A percentile compares a stretch with the other conserved stretches of the same genome.
phyloP scores from a whole-genome alignment of 1,284 basidiomycete species.

The Ceratobasidium sp. region DNA sequence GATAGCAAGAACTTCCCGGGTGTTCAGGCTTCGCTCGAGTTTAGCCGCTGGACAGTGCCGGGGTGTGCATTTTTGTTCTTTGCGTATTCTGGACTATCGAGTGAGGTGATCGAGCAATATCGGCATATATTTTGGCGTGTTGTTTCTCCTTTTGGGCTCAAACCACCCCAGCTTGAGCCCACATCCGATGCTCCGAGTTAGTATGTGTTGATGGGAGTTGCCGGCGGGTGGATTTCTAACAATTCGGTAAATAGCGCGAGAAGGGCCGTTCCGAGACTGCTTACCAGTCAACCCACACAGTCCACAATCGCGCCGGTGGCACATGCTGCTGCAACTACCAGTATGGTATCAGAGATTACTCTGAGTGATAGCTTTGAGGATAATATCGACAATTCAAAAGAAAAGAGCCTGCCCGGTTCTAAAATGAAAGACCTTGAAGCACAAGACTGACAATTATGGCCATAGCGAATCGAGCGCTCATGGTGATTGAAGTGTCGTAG shows the following conservation, averaged over 20 bases:
- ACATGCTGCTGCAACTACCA: too few relatives aligned
- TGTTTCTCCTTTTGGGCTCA: neutral
- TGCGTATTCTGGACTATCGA: constrained; percentile 37
- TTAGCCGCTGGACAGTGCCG: constrained; percentile 34
- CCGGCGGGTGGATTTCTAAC: too few relatives aligned
- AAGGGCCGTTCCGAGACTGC: too few relatives aligned
- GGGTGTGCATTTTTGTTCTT: constrained; percentile 37
- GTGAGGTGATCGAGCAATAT: constrained; percentile 32
- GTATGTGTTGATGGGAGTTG: too few relatives aligned
- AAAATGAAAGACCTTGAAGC: neutral
- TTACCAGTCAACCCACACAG: too few relatives aligned
- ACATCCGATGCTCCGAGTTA: too few relatives aligned
- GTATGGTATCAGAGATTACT: too few relatives aligned
- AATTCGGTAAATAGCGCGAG: too few relatives aligned
- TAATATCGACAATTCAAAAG: neutral
- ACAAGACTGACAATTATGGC: neutral
- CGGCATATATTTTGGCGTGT: neutral
- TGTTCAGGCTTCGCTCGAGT: neutral
- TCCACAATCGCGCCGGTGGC: too few relatives aligned
- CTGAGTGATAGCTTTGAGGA: neutral
- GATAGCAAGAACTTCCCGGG: neutral
- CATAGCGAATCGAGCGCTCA: too few relatives aligned
- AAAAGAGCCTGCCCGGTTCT: too few relatives aligned
- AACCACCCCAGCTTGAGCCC: neutral
- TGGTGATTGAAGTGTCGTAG: too few relatives aligned